Base-by-base conservation (phyloP, 495 filamentous ascomycete genomes). In the Penicillium arizonense region DNA sequence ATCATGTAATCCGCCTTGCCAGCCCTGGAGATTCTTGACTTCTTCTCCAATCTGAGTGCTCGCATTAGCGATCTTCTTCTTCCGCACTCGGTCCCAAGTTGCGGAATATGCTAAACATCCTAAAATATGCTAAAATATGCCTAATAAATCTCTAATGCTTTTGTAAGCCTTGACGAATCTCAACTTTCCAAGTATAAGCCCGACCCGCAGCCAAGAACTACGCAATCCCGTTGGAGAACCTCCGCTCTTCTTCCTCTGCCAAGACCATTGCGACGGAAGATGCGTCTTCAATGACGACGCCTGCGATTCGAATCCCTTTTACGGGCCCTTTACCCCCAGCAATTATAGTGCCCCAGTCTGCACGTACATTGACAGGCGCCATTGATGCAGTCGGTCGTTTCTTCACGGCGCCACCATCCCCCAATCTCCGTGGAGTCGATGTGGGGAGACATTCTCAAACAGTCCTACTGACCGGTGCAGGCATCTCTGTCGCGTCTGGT, bases 401-500 rank as follows among this genome's bases (percentile, higher is more conserved):
- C 77, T 78, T 97, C 40, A 75, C 77, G 11, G 71, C 85, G 12
- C 73, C 80, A 28, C 68, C 82, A 18, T 72, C 81, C 10, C 67
- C 66, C 3, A 61, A 67, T 35, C 70, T 78, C 10, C 71, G 70
- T n/a, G 75, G 73, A 5, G 62, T 83, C 34, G 73, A 78, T 51
- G 73, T 79, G 11, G 69, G 70, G 40, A 66, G 65, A 40, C 63
- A 72, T 64, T 72, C 62, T 23, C 75, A 79, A 59, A 85, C 86
- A 0, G 87, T 93, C n/a, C 77, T 97, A 18, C 80, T 98, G 40
- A 89, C 93, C 0, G 94, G 94, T 10, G 94, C 94, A 9, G 94
- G 94, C 3, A 88, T 98, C 44, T 96, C 90, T 1, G 94, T 97
- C 20, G 89, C 90, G 14, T 96, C 90, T 26, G 94, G 94, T 5